These are phyloP conservation scores for Takakia lepidozioides DNA, from an alignment of 225 moss, liverwort and hornwort species.

Conservation along the genomic window DNA sequence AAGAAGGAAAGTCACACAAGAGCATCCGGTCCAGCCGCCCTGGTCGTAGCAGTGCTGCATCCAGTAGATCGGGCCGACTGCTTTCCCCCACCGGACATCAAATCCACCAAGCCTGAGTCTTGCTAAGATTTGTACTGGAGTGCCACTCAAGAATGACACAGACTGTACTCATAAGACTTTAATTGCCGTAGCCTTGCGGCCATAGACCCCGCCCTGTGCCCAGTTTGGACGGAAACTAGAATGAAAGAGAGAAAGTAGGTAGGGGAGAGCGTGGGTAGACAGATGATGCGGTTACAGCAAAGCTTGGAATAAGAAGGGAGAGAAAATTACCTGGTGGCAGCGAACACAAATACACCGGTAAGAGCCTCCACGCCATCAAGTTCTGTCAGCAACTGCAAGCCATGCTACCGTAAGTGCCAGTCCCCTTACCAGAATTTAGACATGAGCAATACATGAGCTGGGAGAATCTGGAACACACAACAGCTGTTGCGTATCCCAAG, in stretches of 20 bases:
- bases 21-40: slow-evolving; percentile 88
- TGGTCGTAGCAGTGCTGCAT: slow-evolving; percentile 90
- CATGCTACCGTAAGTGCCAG: too few relatives aligned
- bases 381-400: slow-evolving; percentile 86
- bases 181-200: too few relatives aligned
- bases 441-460: too few relatives aligned
- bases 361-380: slow-evolving; percentile 98
- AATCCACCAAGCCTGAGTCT: slow-evolving; percentile 8
- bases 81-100: too few relatives aligned
- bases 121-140: too few relatives aligned
- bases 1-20: slow-evolving; percentile 81
- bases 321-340: slow-evolving; percentile 74
- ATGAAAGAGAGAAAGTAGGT: slow-evolving; percentile 1
- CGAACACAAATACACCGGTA: slow-evolving; percentile 92
- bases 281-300: not conserved
- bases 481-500: too few relatives aligned
- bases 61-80: slow-evolving; percentile 95
- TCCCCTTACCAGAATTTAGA: not conserved
- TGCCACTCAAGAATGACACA: too few relatives aligned
- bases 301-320: not conserved
- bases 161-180: too few relatives aligned
- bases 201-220: too few relatives aligned
- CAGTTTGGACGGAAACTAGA: slow-evolving; percentile 4
- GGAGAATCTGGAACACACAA: too few relatives aligned
- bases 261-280: too few relatives aligned